phyloP scores from a whole-genome alignment of 2,329 filamentous ascomycete genomes.

The Trichoderma atrobrunneum region DNA sequence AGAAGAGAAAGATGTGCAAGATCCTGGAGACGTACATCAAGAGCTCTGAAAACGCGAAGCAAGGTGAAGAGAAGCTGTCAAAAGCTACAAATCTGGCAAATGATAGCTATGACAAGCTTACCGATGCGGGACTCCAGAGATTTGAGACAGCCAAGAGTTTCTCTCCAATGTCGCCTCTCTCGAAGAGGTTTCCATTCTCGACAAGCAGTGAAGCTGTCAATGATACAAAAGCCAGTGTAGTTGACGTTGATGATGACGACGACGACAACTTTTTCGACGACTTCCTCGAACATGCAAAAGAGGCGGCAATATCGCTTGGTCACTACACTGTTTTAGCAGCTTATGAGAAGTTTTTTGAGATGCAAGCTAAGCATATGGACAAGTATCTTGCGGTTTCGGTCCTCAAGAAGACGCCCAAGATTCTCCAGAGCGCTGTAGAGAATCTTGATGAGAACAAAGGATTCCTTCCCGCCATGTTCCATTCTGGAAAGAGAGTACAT shows the following conservation, averaged over 20 bases:
- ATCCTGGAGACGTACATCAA: background rate
- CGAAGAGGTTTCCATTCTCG: background rate
- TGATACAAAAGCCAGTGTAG: background rate
- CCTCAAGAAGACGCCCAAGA: constrained; percentile 10
- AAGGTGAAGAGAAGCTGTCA: background rate
- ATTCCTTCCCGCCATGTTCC: constrained; percentile 10
- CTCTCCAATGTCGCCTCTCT: background rate
- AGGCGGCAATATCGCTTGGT: background rate
- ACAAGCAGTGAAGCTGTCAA: background rate
- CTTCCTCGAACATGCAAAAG: background rate
- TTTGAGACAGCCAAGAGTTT: background rate
- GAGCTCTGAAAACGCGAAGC: background rate
- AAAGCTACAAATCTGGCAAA: background rate
- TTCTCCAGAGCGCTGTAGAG: background rate
- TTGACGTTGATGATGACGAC: background rate
- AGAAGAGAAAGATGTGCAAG: constrained; percentile 15
- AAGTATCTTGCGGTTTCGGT: background rate
- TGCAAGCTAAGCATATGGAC: background rate
- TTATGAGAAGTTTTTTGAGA: background rate
- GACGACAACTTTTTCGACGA: background rate
- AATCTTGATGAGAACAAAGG: constrained; percentile 1
- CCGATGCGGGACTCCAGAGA: background rate
- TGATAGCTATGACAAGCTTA: background rate
- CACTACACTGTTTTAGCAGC: background rate
- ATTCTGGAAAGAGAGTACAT: background rate